Base-by-base conservation (phyloP, 495 filamentous ascomycete genomes). In the Hyaloscypha hepaticicola region DNA sequence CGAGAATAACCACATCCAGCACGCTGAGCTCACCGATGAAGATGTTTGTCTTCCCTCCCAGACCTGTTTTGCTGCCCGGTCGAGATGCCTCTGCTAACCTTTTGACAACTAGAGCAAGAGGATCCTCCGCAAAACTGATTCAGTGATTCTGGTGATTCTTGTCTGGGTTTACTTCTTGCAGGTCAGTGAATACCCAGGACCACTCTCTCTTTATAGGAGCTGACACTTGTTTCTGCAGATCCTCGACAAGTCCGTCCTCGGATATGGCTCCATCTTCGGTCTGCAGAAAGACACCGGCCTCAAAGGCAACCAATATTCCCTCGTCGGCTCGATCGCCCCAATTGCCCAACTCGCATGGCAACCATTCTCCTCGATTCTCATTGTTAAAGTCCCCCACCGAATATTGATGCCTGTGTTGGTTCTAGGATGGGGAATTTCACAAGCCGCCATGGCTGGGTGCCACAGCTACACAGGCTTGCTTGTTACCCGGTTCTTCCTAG, bases 331-430 rank as follows among this genome's bases (percentile, higher is more conserved):
- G 4, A 87, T 88, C 27, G 80, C 80, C 0, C 82, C 86, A 1
- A 86, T 87, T 62, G 86, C 86, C 11, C 86, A 89, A 73, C 77
- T 90, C 55, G 80, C 75, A 31, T 88, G 84, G 85, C 86, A 88
- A 72, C 87, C 86, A 2, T 84, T 88, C 71, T 87, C 87, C 1
- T 85, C 83, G 1, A 75, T 79, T 55, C 74, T 90, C 31, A 88
- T 90, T 69, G 84, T 89, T 67, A 86, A 85, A 68, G 82, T 90
- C 2, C 86, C 85, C 0, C 85, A 83, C 66, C 79, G 82, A n/a
- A 83, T 86, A 45, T 73, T 90, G 1, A 87, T 88, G 86, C 84
- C 87, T 0, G 31, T 57, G 0, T 70, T 88, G n/a, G 76, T 82
- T 12, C 72, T 88, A 11, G 85, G 85, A 31, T 89, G 85, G 86